A percentile compares a stretch with the other conserved stretches of the same genome.
Evolutionary conservation across 495 filamentous ascomycete genomes (phyloP).

Genomic region (Penicillium ucsense): DNA sequence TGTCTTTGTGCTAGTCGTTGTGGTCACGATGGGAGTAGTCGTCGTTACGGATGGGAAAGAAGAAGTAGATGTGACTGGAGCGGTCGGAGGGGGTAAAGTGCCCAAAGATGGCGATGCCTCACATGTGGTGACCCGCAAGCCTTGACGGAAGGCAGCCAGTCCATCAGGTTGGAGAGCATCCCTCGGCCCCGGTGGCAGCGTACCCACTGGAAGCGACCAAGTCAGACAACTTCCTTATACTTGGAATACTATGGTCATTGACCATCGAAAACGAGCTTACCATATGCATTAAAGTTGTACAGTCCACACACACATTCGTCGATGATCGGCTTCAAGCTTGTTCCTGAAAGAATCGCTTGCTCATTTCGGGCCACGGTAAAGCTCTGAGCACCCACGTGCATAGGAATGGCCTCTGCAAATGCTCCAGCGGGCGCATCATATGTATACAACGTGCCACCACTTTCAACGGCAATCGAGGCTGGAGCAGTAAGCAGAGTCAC

Average conservation of each 20-base stretch:
- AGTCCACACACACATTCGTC: conserved; percentile 32
- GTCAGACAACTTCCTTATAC: neutral
- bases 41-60: neutral
- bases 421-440: conserved; percentile 39
- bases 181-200: conserved; percentile 29
- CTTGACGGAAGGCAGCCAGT: conserved; percentile 28
- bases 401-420: conserved; percentile 34
- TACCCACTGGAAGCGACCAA: conserved; percentile 21
- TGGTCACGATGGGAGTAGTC: conserved; percentile 3
- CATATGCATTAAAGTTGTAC: conserved; percentile 54
- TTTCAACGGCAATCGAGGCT: conserved; percentile 36
- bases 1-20: conserved; percentile 5
- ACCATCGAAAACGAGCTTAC: conserved; percentile 3
- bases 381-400: conserved; percentile 41
- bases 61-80: conserved; percentile 9
- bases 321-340: conserved; percentile 35
- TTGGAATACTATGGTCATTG: no score
- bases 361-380: conserved; percentile 39
- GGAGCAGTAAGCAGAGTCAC: conserved; percentile 40
- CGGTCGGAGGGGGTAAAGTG: conserved; percentile 12
- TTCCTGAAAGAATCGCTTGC: conserved; percentile 36
- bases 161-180: conserved; percentile 35
- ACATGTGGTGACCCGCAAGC: conserved; percentile 39
- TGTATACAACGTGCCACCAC: conserved; percentile 25
- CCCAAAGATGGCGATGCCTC: conserved; percentile 32